Evolutionary conservation across 805 yeast genomes (phyloP), one percentile per base, ranked within the genome.

Genomic region (Wickerhamiella slavikovae): DNA sequence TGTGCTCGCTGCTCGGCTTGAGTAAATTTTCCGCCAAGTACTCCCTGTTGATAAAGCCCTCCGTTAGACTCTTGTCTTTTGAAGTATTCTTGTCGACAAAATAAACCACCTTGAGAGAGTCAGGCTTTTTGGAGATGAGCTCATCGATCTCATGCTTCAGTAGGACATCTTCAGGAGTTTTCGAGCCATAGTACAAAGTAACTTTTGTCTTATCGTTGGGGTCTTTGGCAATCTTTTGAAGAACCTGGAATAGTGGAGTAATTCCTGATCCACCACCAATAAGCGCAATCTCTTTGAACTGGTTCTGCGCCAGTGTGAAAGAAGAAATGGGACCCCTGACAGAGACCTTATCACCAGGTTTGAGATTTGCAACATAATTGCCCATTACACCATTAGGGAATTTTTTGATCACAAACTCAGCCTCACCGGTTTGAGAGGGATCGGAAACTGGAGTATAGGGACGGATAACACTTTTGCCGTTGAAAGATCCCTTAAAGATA

Each of bases 221-320:
- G 63, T 83, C 69, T 49, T 64, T 62, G 47, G 77, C 63, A 49
- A 85, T 66, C 51, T 68, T 71, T 45, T 69, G 74, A 38, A 79
- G 53, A 52, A 89, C 57, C 62, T 89, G 98, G 64, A 66, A 83
- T 55, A 89, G 64, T 35, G 98, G 98, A 28, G 95, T 79, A 53
- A 89, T 83, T 57, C 96, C 96, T 29, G 92, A 65, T 49, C 98
- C 98, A 48, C 93, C 98, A 45, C 94, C 96, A 42, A 89, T 62
- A 50, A 89, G 66, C 34, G 74, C 68, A 50, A 89, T 69, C 40
- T 69, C 60, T 46, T 76, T 68, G 61, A 67, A 85, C 50, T 71
- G 68, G 64, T 89, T 85, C 42, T 85, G 75, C 44, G 64, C 66
- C 80, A 91, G 79, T 50, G 74, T 68, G 78, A 89, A 83, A 63